Evolutionary conservation across 2,329 filamentous ascomycete genomes (phyloP).

Genomic region (Cercospora sesami): DNA sequence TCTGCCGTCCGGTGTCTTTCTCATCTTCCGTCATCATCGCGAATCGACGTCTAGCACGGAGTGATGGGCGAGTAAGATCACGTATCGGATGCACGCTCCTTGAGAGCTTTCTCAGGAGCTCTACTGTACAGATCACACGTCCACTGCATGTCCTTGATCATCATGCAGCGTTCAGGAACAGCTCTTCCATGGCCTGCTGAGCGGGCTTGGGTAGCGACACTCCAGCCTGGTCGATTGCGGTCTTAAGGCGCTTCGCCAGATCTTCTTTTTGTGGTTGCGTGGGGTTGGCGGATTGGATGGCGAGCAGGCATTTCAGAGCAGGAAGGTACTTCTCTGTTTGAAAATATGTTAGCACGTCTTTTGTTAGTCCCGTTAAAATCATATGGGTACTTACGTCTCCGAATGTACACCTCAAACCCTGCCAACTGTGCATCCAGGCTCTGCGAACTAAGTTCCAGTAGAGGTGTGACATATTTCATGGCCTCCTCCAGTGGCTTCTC

Average conservation of each 20-base stretch:
- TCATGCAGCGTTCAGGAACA: constrained; percentile 46
- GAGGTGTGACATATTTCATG: constrained; percentile 77
- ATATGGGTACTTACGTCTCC: constrained; percentile 65
- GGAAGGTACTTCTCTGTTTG: constrained; percentile 73
- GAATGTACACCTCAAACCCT: constrained; percentile 86
- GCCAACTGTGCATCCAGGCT: constrained; percentile 78
- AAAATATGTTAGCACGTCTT: constrained; percentile 3
- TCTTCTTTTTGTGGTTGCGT: constrained; percentile 72
- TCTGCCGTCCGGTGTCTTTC: not conserved
- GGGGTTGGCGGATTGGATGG: constrained; percentile 67
- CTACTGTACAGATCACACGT: constrained; percentile 3
- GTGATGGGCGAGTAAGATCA: not conserved
- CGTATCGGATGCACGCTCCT: not conserved
- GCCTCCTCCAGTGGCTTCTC: constrained; percentile 82
- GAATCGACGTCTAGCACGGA: not conserved
- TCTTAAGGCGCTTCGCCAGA: constrained; percentile 67
- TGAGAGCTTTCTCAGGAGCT: not conserved
- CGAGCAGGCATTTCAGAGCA: constrained; percentile 80
- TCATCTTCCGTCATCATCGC: not conserved
- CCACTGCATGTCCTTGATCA: not conserved
- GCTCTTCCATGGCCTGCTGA: constrained; percentile 67
- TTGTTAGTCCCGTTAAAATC: constrained; percentile 7
- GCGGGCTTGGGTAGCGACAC: constrained; percentile 59
- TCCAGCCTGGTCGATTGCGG: constrained; percentile 47
- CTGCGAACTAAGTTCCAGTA: constrained; percentile 80